Evolutionary conservation across 495 filamentous ascomycete genomes (phyloP), one percentile per base, ranked within the genome.

Genomic region (Tuber melanosporum): DNA sequence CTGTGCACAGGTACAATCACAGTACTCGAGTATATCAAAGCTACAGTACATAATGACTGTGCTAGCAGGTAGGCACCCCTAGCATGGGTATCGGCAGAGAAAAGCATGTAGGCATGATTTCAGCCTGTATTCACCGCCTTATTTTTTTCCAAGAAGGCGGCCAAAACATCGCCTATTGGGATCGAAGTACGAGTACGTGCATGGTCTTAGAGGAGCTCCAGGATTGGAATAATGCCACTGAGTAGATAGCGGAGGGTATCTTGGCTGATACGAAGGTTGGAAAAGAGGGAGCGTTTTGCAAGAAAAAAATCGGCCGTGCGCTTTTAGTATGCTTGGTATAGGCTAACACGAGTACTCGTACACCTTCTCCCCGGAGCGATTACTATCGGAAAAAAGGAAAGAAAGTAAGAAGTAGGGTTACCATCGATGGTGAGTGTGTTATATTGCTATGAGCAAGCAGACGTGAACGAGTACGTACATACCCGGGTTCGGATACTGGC

Each of bases 81-180:
- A 19, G 26, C 26, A 52, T 52, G 22, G 20, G 20, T 17, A 36
- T 32, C 32, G 26, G 26, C 26, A 36, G 32, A 19, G 12, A 66
- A 12, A 66, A 66, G 57, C 57, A 66, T 66, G 57, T 17, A 19
- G 10, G 57, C 57, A 2, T 36, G 26, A 66, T 36, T 66, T 66
- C 57, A 66, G 57, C 57, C 57, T 66, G 36, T 66, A 66, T 15
- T 19, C 26, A 36, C 57, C 2, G 32, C 57, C 57, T 15, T 66
- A 66, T 26, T 66, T 66, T 66, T 66, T 66, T 66, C 57, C 14
- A 66, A 66, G 57, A 66, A 66, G 57, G 57, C 57, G 10, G 26
- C 57, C 57, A 66, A 66, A 66, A 66, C 57, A 66, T 66, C 57
- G 17, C 57, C 57, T 66, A 66, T 66, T 36, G 4, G 26, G 57